Evolutionary conservation across 1,284 basidiomycete genomes (phyloP).

Genomic region (Cryptococcus wingfieldii): DNA sequence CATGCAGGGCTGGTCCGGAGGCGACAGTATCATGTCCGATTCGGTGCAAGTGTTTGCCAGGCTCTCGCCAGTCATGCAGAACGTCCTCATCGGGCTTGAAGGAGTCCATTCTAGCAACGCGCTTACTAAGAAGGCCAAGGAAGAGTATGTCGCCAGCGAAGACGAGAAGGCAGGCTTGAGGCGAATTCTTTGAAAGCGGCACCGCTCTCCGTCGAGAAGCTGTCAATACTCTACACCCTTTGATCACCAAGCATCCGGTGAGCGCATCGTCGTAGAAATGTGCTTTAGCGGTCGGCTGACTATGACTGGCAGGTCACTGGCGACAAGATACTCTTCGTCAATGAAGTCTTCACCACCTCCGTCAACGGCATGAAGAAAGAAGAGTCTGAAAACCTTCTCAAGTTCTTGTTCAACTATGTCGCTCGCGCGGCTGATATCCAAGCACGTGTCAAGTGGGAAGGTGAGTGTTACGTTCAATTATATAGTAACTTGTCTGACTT

Average conservation of each 20-base stretch:
- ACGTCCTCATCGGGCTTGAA: conserved; percentile 4
- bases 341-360: conserved; percentile 2
- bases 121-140: conserved; percentile 1
- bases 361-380: conserved; percentile 9
- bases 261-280: background rate
- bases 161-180: background rate
- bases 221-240: conserved; percentile 8
- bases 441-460: conserved; percentile 13
- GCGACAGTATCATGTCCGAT: conserved; percentile 10
- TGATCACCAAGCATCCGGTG: conserved; percentile 9
- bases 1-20: conserved; percentile 10
- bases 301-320: conserved; percentile 1
- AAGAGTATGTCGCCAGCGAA: background rate
- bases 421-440: conserved; percentile 4
- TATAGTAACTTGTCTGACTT: background rate
- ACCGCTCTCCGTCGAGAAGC: conserved; percentile 1
- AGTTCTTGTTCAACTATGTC: conserved; percentile 8
- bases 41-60: conserved; percentile 5
- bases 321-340: conserved; percentile 6
- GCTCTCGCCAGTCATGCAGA: conserved; percentile 4
- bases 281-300: background rate
- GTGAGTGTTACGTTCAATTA: background rate
- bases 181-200: background rate
- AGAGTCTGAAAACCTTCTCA: conserved; percentile 7
- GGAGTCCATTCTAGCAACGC: conserved; percentile 4